A percentile compares a stretch with the other conserved stretches of the same genome.
Conservation (phyloP, 1,284 basidiomycete genomes). For the Pascua sp. region DNA sequence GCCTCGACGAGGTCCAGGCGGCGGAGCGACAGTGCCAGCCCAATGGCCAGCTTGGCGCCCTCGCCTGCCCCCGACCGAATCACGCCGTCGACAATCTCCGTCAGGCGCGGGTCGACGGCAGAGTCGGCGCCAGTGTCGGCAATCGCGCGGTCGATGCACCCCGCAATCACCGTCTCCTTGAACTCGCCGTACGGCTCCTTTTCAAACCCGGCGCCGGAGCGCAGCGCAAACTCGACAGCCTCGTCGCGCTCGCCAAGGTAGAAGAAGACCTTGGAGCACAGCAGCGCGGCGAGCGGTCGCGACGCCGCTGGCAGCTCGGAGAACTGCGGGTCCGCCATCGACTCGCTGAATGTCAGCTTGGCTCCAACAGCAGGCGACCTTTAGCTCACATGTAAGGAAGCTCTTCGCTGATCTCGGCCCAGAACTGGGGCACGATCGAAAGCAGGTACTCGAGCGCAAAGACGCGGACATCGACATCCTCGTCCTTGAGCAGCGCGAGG, state of each 20-base stretch:
- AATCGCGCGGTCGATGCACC: constrained; percentile 90
- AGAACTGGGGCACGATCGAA: constrained; percentile 83
- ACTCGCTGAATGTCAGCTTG: constrained; percentile 60
- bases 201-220: constrained; percentile 81
- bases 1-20: constrained; percentile 77
- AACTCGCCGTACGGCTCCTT: constrained; percentile 74
- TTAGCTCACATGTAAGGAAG: constrained; percentile 73
- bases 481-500: constrained; percentile 82
- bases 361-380: no score
- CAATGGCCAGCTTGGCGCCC: constrained; percentile 83
- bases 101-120: constrained; percentile 68
- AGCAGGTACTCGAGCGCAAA: constrained; percentile 82
- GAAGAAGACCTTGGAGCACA: constrained; percentile 94
- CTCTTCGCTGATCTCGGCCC: constrained; percentile 95
- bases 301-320: constrained; percentile 67
- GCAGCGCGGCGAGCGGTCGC: constrained; percentile 74
- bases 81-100: constrained; percentile 80
- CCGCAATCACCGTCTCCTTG: constrained; percentile 87
- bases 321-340: constrained; percentile 69
- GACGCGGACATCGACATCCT: constrained; percentile 72
- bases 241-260: constrained; percentile 91
- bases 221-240: constrained; percentile 84
- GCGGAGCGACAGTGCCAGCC: constrained; percentile 84
- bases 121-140: constrained; percentile 52
- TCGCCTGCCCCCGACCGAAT: constrained; percentile 77